phyloP scores from a whole-genome alignment of 305 asterid genomes.

The Rubia tinctorum region DNA sequence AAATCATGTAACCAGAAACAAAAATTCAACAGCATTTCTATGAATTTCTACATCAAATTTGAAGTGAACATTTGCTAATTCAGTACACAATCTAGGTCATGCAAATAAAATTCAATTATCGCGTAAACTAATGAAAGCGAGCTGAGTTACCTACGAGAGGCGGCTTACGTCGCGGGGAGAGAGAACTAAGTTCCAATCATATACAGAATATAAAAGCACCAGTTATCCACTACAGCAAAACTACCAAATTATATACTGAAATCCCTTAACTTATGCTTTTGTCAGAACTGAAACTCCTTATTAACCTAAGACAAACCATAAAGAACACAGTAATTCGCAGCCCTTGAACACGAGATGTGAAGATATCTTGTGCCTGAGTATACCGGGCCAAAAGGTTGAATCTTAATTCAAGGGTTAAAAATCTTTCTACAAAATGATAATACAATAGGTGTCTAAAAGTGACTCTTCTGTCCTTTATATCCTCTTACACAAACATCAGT shows the following conservation, averaged over 20 bases:
- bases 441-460: neutral
- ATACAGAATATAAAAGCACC: neutral
- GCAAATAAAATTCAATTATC: neutral
- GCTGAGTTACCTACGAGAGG: conserved; percentile 62
- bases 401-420: conserved; percentile 5
- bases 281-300: neutral
- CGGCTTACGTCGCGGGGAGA: conserved; percentile 76
- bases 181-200: conserved; percentile 29
- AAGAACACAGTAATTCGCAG: neutral
- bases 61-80: neutral
- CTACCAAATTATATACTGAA: neutral
- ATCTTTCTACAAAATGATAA: neutral
- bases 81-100: neutral
- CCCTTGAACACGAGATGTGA: conserved; percentile 89
- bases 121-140: neutral
- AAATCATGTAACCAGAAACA: conserved; percentile 18
- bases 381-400: conserved; percentile 51
- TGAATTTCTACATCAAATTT: neutral
- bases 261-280: neutral
- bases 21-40: conserved; percentile 3
- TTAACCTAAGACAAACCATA: neutral
- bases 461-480: neutral
- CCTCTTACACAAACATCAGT: neutral
- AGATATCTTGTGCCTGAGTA: conserved; percentile 74
- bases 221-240: neutral